phyloP scores from a whole-genome alignment of 2,329 filamentous ascomycete species.

The Leptodontidium sp. region DNA sequence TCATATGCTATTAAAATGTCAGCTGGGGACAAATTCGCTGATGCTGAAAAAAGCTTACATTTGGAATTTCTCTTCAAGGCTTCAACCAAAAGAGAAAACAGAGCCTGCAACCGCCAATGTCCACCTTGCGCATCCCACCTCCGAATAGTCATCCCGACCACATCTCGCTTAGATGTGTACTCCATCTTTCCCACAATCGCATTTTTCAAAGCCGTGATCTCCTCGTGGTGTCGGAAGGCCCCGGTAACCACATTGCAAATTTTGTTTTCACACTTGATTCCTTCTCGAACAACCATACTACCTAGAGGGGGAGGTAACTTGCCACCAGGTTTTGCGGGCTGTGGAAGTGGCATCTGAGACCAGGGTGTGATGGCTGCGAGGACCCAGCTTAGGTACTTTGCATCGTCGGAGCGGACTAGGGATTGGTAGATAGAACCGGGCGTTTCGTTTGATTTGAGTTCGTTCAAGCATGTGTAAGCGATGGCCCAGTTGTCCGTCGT shows the following conservation, averaged over 20 bases:
- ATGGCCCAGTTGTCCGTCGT: slow-evolving; percentile 67
- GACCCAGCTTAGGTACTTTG: slow-evolving; percentile 78
- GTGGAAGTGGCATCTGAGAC: slow-evolving; percentile 58
- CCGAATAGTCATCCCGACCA: slow-evolving; percentile 77
- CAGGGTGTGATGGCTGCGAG: slow-evolving; percentile 80
- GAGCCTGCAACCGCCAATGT: slow-evolving; percentile 75
- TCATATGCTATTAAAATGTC: slow-evolving; percentile 36
- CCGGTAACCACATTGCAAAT: slow-evolving; percentile 72
- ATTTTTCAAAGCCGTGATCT: slow-evolving; percentile 70
- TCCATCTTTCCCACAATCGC: slow-evolving; percentile 57
- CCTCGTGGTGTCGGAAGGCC: slow-evolving; percentile 66
- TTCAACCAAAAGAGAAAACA: slow-evolving; percentile 74
- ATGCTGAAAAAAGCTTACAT: slow-evolving; percentile 10
- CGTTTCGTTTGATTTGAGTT: slow-evolving; percentile 54
- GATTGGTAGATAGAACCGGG: slow-evolving; percentile 58
- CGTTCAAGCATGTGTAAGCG: slow-evolving; percentile 70
- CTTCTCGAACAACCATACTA: slow-evolving; percentile 74
- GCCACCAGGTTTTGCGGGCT: slow-evolving; percentile 48
- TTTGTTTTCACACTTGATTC: slow-evolving; percentile 82
- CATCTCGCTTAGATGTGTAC: slow-evolving; percentile 63
- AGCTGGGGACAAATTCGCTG: not conserved
- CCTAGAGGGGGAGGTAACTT: slow-evolving; percentile 66
- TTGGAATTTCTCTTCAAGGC: slow-evolving; percentile 51
- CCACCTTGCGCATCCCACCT: slow-evolving; percentile 69
- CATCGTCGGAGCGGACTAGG: slow-evolving; percentile 70